Percentiles rank a stretch among this genome's conserved stretches.
Conservation (phyloP, 2,329 filamentous ascomycete species). For the Sporothrix protearum region DNA sequence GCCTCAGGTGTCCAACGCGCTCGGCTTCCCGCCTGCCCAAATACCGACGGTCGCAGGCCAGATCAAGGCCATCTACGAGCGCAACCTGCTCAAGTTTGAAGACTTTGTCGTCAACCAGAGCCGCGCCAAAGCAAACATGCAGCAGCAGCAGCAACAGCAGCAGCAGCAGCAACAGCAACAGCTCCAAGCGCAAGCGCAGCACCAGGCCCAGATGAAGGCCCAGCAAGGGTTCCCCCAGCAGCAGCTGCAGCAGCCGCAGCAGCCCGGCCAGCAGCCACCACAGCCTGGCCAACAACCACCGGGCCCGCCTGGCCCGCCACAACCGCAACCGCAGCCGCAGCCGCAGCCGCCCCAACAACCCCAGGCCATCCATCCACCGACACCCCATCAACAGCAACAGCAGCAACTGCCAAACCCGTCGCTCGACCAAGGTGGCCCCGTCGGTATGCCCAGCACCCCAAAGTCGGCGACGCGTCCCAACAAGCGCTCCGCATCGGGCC, state of each 20-base stretch:
- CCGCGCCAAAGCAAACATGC: conserved; percentile 51
- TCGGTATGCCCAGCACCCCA: conserved; percentile 42
- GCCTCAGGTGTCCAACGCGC: conserved; percentile 64
- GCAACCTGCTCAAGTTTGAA: conserved; percentile 74
- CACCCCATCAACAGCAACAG: conserved; percentile 22
- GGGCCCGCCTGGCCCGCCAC: conserved; percentile 27
- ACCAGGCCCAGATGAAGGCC: conserved; percentile 42
- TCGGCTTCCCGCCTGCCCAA: conserved; percentile 61
- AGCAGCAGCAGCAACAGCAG: conserved; percentile 34
- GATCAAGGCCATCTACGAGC: conserved; percentile 69
- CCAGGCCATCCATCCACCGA: conserved; percentile 16
- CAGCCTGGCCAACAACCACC: conserved; percentile 22
- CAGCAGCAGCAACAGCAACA: conserved; percentile 42
- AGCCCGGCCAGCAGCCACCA: conserved; percentile 23
- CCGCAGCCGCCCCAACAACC: conserved; percentile 33
- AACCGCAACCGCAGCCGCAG: conserved; percentile 39
- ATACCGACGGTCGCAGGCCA: conserved; percentile 65
- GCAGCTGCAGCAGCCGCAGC: conserved; percentile 42
- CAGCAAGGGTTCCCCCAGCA: conserved; percentile 39
- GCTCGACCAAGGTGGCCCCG: conserved; percentile 13
- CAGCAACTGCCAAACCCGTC: conserved; percentile 13
- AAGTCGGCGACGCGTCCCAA: conserved; percentile 44
- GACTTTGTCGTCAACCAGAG: conserved; percentile 57
- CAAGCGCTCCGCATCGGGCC: conserved; percentile 35
- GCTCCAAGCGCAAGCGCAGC: conserved; percentile 35